Evolutionary conservation across 2,329 filamentous ascomycete genomes (phyloP).

Genomic region (Kalmusia sp.): DNA sequence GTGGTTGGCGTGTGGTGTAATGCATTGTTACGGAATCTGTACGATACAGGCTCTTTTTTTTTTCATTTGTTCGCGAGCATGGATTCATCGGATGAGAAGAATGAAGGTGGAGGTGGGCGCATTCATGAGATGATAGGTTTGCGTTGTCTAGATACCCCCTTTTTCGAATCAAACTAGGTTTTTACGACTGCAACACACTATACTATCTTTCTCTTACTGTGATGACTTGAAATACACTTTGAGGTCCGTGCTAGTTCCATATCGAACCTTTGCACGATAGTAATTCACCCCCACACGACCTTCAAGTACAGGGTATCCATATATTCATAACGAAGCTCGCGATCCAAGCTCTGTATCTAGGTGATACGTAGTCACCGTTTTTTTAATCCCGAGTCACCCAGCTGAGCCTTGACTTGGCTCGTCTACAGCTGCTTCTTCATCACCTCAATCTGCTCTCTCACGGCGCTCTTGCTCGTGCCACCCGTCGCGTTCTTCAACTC

Average conservation of each 20-base stretch:
- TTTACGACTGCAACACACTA: not conserved
- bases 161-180: not conserved
- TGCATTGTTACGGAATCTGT: not conserved
- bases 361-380: too few species aligned
- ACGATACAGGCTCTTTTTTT: not conserved
- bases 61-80: not conserved
- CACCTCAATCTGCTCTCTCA: constrained; percentile 68
- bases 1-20: not conserved
- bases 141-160: constrained; percentile 6
- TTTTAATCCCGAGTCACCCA: not conserved
- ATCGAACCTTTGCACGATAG: too few species aligned
- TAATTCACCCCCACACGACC: too few species aligned
- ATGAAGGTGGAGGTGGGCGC: not conserved
- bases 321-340: not conserved
- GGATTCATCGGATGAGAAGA: not conserved
- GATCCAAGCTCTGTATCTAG: not conserved
- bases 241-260: too few species aligned
- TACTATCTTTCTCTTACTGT: too few species aligned
- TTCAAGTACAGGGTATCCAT: too few species aligned
- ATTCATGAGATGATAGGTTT: not conserved
- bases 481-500: constrained; percentile 80
- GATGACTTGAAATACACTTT: too few species aligned
- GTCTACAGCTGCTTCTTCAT: constrained; percentile 51
- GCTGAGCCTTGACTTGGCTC: not conserved
- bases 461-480: constrained; percentile 75